phyloP scores from a whole-genome alignment of 106 monocot species.

The Cymbidium sinense region DNA sequence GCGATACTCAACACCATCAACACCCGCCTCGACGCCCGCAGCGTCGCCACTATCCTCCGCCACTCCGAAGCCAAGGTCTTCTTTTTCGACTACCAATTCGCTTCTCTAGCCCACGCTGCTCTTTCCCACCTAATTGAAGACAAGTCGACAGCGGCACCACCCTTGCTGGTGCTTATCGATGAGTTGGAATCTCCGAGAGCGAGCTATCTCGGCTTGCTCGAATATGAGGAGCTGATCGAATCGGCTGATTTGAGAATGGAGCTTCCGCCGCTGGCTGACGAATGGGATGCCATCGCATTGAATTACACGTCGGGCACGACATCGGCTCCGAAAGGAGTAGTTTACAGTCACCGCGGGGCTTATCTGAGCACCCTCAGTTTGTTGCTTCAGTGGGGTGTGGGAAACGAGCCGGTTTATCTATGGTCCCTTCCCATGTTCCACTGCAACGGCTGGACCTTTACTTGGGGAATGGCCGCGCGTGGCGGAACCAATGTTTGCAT shows the following conservation, averaged over 20 bases:
- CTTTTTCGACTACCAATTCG: constrained; percentile 59
- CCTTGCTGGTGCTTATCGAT: constrained; percentile 24
- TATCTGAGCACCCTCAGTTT: constrained; percentile 66
- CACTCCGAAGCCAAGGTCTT: constrained; percentile 63
- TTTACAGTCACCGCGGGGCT: constrained; percentile 87
- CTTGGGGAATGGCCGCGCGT: constrained; percentile 83
- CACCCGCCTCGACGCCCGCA: constrained; percentile 47
- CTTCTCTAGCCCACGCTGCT: constrained; percentile 10
- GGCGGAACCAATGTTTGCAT: constrained; percentile 82
- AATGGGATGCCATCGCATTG: constrained; percentile 71
- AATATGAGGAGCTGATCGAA: constrained; percentile 59
- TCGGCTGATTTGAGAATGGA: constrained; percentile 21
- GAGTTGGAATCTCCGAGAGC: constrained; percentile 17
- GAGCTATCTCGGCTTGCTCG: constrained; percentile 8
- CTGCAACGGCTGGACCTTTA: constrained; percentile 94
- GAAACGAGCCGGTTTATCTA: constrained; percentile 61
- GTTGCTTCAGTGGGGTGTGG: constrained; percentile 75
- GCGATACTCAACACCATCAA: constrained; percentile 78
- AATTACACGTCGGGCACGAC: constrained; percentile 96
- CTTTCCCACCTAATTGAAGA: too few species aligned
- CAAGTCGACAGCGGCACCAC: constrained; percentile 14
- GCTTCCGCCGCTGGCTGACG: constrained; percentile 31
- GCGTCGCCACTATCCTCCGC: constrained; percentile 41
- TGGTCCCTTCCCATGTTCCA: constrained; percentile 98
- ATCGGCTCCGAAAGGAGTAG: constrained; percentile 80